A percentile compares a stretch with the other conserved stretches of the same genome.
phyloP scores from a whole-genome alignment of 805 yeast genomes.

The Metschnikowia cerradonensis region DNA sequence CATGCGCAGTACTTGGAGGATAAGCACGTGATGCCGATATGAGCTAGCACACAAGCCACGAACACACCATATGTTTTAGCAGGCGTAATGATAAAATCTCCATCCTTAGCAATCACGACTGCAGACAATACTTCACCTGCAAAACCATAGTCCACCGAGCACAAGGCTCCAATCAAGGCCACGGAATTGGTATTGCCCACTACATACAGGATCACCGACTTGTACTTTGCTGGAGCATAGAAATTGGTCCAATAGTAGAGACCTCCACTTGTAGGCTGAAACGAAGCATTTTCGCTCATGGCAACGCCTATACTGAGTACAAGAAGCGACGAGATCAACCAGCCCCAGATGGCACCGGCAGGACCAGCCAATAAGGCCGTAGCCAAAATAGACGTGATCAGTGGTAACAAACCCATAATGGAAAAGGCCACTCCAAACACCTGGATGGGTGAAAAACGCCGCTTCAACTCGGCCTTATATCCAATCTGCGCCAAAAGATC shows the following conservation, averaged over 20 bases:
- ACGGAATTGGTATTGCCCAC: conserved; percentile 67
- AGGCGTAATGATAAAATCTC: conserved; percentile 50
- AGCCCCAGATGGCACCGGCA: conserved; percentile 67
- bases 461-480: conserved; percentile 61
- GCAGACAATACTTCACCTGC: conserved; percentile 57
- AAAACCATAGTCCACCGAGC: conserved; percentile 68
- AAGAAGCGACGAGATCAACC: conserved; percentile 57
- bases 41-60: conserved; percentile 54
- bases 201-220: conserved; percentile 28
- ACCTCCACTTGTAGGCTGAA: conserved; percentile 76
- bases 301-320: conserved; percentile 57
- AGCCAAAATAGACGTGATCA: conserved; percentile 53
- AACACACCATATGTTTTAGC: conserved; percentile 61
- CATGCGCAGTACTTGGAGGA: conserved; percentile 56
- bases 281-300: conserved; percentile 63
- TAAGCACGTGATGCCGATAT: conserved; percentile 49
- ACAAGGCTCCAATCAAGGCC: conserved; percentile 62
- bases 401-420: conserved; percentile 68
- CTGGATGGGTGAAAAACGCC: conserved; percentile 58
- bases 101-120: conserved; percentile 51
- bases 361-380: conserved; percentile 61
- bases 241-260: conserved; percentile 63
- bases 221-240: conserved; percentile 49
- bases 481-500: conserved; percentile 54
- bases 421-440: conserved; percentile 70